Percentiles rank a stretch among this genome's conserved stretches.
Conservation (phyloP, 495 filamentous ascomycete genomes). For the Lasiosphaeria miniovina region DNA sequence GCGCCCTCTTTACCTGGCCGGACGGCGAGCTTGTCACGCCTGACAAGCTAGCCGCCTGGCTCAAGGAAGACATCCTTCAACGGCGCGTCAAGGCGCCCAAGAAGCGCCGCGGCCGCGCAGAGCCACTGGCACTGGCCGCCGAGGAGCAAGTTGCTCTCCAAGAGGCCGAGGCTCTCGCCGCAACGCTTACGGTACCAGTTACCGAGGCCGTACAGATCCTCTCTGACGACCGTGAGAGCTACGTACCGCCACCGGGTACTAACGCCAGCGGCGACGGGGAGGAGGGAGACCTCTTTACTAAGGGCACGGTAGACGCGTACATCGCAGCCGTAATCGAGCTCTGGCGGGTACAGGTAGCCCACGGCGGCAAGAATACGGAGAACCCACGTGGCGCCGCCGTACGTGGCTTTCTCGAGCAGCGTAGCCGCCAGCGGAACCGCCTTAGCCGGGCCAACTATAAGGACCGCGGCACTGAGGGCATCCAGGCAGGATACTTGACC, state of each 20-base stretch:
- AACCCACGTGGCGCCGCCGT: not conserved
- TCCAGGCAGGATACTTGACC: not conserved
- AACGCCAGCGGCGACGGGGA: too few relatives aligned
- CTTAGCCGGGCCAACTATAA: not conserved
- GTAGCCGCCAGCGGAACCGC: not conserved
- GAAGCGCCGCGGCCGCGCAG: not conserved
- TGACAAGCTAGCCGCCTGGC: constrained; percentile 4
- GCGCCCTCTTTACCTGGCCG: not conserved
- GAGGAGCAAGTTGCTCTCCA: not conserved
- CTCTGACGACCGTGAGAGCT: not conserved
- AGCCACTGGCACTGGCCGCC: not conserved
- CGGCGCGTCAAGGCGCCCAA: not conserved
- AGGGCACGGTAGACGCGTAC: not conserved
- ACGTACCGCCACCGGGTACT: not conserved
- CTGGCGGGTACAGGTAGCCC: constrained; percentile 2
- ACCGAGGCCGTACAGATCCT: constrained; percentile 1
- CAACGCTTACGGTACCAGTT: not conserved
- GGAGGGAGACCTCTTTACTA: not conserved
- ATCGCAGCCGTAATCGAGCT: constrained; percentile 1
- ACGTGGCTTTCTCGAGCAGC: constrained; percentile 2
- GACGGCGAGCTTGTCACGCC: too few relatives aligned
- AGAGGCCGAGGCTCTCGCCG: not conserved
- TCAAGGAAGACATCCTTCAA: not conserved
- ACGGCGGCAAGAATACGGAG: constrained; percentile 1
- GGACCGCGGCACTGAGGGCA: constrained; percentile 3